Percentiles rank a stretch among this genome's conserved stretches.
Conservation (phyloP, 768 basidiomycete genomes). For the Chalciporus sphaerocephalus region DNA sequence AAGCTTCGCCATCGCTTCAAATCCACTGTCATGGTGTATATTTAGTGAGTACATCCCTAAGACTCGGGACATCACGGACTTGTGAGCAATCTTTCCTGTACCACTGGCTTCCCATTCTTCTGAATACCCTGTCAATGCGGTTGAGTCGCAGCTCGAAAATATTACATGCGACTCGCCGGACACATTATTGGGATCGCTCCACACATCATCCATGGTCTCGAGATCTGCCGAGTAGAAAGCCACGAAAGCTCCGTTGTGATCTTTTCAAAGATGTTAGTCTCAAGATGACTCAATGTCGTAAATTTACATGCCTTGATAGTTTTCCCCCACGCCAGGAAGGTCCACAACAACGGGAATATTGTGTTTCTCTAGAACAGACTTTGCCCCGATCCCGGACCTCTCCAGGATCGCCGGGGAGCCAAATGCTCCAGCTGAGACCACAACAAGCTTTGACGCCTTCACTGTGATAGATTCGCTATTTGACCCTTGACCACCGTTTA, state of each 20-base stretch:
- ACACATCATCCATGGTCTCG: constrained; percentile 48
- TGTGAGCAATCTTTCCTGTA: constrained; percentile 49
- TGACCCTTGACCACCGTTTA: too few relatives aligned
- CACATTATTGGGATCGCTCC: constrained; percentile 34
- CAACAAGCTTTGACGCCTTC: constrained; percentile 40
- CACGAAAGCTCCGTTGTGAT: constrained; percentile 28
- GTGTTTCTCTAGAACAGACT: constrained; percentile 41
- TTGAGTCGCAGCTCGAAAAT: constrained; percentile 1
- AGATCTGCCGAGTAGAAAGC: constrained; percentile 41
- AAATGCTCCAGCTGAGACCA: constrained; percentile 51
- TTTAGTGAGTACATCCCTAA: not conserved
- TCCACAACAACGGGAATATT: constrained; percentile 51
- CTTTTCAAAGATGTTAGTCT: too few relatives aligned
- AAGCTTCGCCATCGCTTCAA: constrained; percentile 54
- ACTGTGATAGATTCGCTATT: constrained; percentile 12
- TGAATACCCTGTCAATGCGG: constrained; percentile 4
- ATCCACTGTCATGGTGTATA: constrained; percentile 33
- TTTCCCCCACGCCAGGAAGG: constrained; percentile 74
- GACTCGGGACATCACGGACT: constrained; percentile 38
- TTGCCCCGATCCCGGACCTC: constrained; percentile 65
- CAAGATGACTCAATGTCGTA: too few relatives aligned
- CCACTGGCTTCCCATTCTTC: constrained; percentile 37
- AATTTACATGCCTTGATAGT: too few relatives aligned
- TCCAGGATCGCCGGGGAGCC: constrained; percentile 56
- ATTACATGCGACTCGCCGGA: constrained; percentile 32